Evolutionary conservation across 1,284 basidiomycete species (phyloP).

Genomic region (Cryptococcus neoformans): DNA sequence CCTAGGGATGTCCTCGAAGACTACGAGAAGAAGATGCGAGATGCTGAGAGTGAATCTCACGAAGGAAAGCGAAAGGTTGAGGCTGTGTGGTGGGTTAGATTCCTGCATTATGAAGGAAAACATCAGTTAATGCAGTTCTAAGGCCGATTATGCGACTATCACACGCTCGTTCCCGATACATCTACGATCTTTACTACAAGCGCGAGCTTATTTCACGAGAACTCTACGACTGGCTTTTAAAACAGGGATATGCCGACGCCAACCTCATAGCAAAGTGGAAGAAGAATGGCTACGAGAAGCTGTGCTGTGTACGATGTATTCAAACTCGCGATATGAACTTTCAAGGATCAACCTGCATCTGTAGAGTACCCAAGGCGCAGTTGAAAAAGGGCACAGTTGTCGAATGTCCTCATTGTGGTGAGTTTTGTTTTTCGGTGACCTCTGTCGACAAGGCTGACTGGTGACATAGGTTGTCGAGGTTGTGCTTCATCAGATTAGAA

Average conservation of each 20-base stretch:
- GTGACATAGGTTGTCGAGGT: constrained; percentile 31
- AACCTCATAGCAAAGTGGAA: constrained; percentile 99
- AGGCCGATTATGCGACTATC: constrained; percentile 94
- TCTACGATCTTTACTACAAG: constrained; percentile 99
- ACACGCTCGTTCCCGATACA: constrained; percentile 91
- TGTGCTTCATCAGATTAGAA: constrained; percentile 33
- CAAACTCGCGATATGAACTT: constrained; percentile 99
- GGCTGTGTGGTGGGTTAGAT: constrained; percentile 68
- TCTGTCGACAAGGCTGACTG: background rate
- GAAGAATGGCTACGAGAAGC: constrained; percentile 92
- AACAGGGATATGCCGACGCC: constrained; percentile 95
- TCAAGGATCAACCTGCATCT: constrained; percentile 98
- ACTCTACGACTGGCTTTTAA: constrained; percentile 97
- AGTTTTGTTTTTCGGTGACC: constrained; percentile 41
- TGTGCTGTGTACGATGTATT: constrained; percentile 96
- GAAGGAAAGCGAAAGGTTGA: constrained; percentile 98
- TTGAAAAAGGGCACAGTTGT: constrained; percentile 90
- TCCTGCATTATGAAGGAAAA: background rate
- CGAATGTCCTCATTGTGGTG: constrained; percentile 95
- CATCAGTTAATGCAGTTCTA: background rate
- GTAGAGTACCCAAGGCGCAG: constrained; percentile 92
- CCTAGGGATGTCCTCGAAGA: constrained; percentile 76
- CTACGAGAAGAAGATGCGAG: constrained; percentile 94
- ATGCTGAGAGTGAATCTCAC: constrained; percentile 95
- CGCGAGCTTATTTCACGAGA: constrained; percentile 91